phyloP scores from a whole-genome alignment of 2,329 filamentous ascomycete genomes.

The Fusarium drepaniforme region DNA sequence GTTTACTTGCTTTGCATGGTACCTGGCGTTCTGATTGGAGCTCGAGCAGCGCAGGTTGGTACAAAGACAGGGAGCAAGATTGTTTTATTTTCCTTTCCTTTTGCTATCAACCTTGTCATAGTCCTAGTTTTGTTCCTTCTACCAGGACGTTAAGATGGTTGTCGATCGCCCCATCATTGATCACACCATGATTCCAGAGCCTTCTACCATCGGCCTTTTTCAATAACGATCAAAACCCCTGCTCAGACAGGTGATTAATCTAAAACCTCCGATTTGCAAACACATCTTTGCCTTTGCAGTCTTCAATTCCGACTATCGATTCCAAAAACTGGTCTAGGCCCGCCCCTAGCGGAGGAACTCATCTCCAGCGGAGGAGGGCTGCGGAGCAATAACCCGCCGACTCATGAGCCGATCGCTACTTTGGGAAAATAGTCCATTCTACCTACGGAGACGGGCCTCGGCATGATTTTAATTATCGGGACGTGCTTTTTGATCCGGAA shows the following conservation, averaged over 20 bases:
- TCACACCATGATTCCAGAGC: neutral
- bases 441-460: slow-evolving; percentile 1
- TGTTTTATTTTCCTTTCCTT: neutral
- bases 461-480: neutral
- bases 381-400: neutral
- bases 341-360: neutral
- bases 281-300: no score
- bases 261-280: neutral
- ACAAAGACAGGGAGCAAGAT: neutral
- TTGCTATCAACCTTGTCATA: neutral
- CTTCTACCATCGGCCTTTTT: neutral
- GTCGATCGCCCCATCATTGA: neutral
- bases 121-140: neutral
- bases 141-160: neutral
- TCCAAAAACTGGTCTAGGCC: neutral
- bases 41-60: neutral
- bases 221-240: neutral
- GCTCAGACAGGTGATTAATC: neutral
- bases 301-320: neutral
- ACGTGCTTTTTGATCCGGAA: neutral
- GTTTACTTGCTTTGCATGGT: neutral
- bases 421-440: slow-evolving; percentile 19
- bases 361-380: neutral
- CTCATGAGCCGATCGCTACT: neutral
- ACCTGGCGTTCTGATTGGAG: neutral